These are phyloP conservation scores for Ottelia alismoides DNA, from an alignment of 106 monocot species.

Conservation along the genomic window DNA sequence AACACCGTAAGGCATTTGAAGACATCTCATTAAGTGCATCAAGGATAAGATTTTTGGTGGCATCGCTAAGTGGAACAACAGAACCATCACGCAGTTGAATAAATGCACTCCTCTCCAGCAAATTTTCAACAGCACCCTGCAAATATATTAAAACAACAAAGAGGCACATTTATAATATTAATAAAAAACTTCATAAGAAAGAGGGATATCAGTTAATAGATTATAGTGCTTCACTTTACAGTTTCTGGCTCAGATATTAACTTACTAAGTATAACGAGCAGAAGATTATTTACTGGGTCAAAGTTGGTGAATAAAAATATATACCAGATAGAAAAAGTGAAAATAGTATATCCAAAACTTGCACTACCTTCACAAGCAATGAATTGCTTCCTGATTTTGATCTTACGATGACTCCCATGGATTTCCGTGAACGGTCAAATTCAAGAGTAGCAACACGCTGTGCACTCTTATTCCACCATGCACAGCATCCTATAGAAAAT, in stretches of 20 bases:
- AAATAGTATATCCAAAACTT: neutral
- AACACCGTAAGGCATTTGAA: slow-evolving; percentile 59
- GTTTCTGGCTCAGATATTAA: too few species aligned
- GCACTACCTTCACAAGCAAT: slow-evolving; percentile 53
- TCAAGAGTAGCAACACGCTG: slow-evolving; percentile 48
- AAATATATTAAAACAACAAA: slow-evolving; percentile 5
- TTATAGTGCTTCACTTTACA: too few species aligned
- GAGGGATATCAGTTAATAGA: neutral
- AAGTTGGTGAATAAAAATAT: neutral
- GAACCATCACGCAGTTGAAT: slow-evolving; percentile 52
- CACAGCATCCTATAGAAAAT: slow-evolving; percentile 41
- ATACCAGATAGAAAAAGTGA: neutral
- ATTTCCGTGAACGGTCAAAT: slow-evolving; percentile 55
- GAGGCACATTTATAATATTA: neutral
- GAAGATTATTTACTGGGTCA: too few species aligned
- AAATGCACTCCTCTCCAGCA: slow-evolving; percentile 42
- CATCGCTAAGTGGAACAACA: slow-evolving; percentile 28
- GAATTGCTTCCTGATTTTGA: slow-evolving; percentile 35
- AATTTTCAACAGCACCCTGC: slow-evolving; percentile 64
- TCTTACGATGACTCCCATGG: slow-evolving; percentile 57
- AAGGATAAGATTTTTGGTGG: slow-evolving; percentile 28
- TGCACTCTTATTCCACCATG: slow-evolving; percentile 70
- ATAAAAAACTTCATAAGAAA: neutral
- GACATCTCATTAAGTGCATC: slow-evolving; percentile 49
- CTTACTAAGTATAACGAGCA: too few species aligned